Base-by-base conservation (phyloP, 2,329 filamentous ascomycete genomes). In the Fusarium sp. region DNA sequence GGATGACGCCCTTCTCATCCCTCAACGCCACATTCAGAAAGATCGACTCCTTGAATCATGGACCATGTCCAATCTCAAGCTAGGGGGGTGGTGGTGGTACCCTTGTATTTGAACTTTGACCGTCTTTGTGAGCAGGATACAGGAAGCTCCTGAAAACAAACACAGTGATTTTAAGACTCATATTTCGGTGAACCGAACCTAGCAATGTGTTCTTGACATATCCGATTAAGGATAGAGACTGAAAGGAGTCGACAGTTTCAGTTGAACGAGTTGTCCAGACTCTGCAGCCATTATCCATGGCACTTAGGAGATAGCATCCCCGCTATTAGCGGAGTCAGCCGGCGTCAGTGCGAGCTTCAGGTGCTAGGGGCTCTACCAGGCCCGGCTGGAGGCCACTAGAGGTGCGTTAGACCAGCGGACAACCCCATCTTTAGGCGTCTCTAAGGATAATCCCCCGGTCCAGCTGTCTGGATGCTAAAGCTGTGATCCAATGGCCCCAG, bases 391-490 rank as follows among this genome's bases (percentile, higher is more conserved):
- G 65, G 37, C 65, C 59, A 69, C 65, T 69, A 64, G 65, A 73
- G 71, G 69, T 71, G 49, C 42, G 53, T 64, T 73, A 67, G 71
- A 69, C 62, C 67, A 60, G 59, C 71, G 52, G 72, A 61, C 75
- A 67, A 77, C 75, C 75, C 75, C 75, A 75, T 78, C 72, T 77
- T 77, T 75, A 63, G 70, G 74, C 71, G 68, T 65, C 61, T 67
- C 61, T 60, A 61, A 74, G 64, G 57, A 49, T 53, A 64, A 64
- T 70, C 62, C 70, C 72, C 73, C 62, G 62, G 69, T 75, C 72
- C 50, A 75, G 58, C 58, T 58, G 68, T 46, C 57, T 58, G 52
- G 64, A 57, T 56, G 46, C 60, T 49, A 64, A 50, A 74, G 61
- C 42, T 43, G 52, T 56, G 37, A 56, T 50, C 57, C 46, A 72